These are phyloP conservation scores for Colletotrichum liaoningense DNA, from an alignment of 2,329 filamentous ascomycete species.

Conservation along the genomic window DNA sequence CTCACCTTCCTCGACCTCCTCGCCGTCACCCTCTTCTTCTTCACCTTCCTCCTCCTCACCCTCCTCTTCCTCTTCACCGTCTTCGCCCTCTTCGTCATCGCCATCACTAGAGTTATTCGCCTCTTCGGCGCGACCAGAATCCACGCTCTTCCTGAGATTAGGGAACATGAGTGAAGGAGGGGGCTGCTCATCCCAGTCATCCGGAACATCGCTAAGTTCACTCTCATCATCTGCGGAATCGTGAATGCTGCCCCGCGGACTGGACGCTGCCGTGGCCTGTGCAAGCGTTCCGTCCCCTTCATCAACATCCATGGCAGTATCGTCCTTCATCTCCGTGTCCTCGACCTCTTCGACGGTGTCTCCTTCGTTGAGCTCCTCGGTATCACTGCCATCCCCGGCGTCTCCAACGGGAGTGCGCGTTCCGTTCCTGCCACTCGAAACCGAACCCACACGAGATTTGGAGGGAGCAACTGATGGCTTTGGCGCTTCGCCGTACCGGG, in stretches of 20 bases:
- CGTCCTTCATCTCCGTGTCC: conserved; percentile 40
- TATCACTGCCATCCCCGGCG: conserved; percentile 47
- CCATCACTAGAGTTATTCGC: conserved; percentile 38
- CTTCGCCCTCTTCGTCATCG: conserved; percentile 41
- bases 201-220: conserved; percentile 73
- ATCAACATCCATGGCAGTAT: conserved; percentile 35
- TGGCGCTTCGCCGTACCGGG: conserved; percentile 61
- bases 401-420: conserved; percentile 51
- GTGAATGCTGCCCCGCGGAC: conserved; percentile 69
- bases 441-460: conserved; percentile 63
- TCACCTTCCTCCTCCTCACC: conserved; percentile 34
- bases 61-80: conserved; percentile 30
- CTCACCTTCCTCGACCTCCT: conserved; percentile 12
- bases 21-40: conserved; percentile 20
- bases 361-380: conserved; percentile 52
- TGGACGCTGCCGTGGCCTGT: conserved; percentile 50
- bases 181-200: conserved; percentile 68
- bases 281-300: conserved; percentile 42
- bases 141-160: conserved; percentile 55
- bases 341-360: conserved; percentile 45
- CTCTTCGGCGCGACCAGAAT: conserved; percentile 35
- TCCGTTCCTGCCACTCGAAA: conserved; percentile 61
- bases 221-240: conserved; percentile 77
- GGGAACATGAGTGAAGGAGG: conserved; percentile 65
- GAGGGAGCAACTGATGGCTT: conserved; percentile 49